phyloP scores from a whole-genome alignment of 345 rosid genomes.

The Euphorbia pulcherrima region DNA sequence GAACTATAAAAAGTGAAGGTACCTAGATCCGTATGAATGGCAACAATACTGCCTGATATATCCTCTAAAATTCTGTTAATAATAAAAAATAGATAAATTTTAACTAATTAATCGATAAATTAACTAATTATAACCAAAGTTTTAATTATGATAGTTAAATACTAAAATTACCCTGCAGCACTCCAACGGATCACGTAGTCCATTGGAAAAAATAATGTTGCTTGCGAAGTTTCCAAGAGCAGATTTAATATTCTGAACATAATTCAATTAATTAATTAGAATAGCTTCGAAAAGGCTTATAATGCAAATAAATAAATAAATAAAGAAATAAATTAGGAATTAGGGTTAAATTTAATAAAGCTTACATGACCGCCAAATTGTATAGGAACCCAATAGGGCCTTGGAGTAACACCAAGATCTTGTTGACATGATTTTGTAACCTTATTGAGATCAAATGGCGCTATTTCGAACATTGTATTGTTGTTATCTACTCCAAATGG shows the following conservation, averaged over 20 bases:
- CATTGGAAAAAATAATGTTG: conserved; percentile 19
- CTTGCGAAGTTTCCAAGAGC: conserved; percentile 2
- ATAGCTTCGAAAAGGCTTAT: not conserved
- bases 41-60: conserved; percentile 3
- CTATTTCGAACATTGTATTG: conserved; percentile 15
- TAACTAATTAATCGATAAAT: too few species aligned
- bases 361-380: conserved; percentile 19
- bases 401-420: not conserved
- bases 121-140: too few species aligned
- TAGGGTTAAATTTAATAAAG: too few species aligned
- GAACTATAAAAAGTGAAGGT: not conserved
- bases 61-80: not conserved
- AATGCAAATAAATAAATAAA: too few species aligned
- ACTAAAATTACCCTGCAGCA: conserved; percentile 1
- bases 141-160: too few species aligned
- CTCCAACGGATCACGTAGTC: conserved; percentile 18
- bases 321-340: too few species aligned
- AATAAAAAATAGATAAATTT: not conserved
- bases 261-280: not conserved
- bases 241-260: conserved; percentile 1
- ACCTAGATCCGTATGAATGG: not conserved
- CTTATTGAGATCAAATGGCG: not conserved
- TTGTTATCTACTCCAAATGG: not conserved
- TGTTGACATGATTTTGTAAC: not conserved
- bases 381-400: conserved; percentile 16